Evolutionary conservation across 345 rosid genomes (phyloP).

Genomic region (Hypericum androsaemum): DNA sequence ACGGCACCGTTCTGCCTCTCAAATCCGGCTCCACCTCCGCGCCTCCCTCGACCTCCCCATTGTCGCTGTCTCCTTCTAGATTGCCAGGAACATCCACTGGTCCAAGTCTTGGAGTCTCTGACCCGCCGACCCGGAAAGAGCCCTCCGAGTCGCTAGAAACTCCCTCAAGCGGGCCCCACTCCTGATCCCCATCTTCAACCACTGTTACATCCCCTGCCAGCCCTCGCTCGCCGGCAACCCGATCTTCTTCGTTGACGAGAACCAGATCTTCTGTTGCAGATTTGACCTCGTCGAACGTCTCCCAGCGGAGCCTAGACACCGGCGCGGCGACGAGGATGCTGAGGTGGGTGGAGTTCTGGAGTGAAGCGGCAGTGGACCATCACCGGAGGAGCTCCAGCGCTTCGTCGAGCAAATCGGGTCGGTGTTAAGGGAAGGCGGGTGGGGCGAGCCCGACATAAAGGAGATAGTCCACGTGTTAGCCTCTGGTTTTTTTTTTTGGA

Average conservation of each 20-base stretch:
- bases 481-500: constrained; percentile 41
- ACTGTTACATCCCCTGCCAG: too few relatives aligned
- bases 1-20: too few relatives aligned
- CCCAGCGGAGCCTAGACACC: constrained; percentile 55
- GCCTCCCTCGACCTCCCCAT: constrained; percentile 76
- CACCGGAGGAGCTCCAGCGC: constrained; percentile 64
- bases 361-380: constrained; percentile 71
- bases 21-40: constrained; percentile 84
- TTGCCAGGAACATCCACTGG: constrained; percentile 81
- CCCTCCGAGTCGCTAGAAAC: constrained; percentile 68
- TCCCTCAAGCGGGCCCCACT: constrained; percentile 79
- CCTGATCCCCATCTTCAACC: too few relatives aligned
- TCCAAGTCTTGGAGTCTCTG: constrained; percentile 84
- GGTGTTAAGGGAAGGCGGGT: constrained; percentile 76
- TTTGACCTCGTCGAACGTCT: constrained; percentile 54
- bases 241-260: too few relatives aligned
- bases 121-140: constrained; percentile 77
- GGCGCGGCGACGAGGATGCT: constrained; percentile 41
- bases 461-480: too few relatives aligned
- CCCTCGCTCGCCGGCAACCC: too few relatives aligned
- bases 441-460: constrained; percentile 69
- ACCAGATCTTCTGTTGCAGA: constrained; percentile 81
- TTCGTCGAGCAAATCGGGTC: constrained; percentile 64
- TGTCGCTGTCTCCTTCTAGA: constrained; percentile 81
- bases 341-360: constrained; percentile 99